Base-by-base conservation (phyloP, 2,329 filamentous ascomycete species). In the Stachybotrys chlorohalonatus region DNA sequence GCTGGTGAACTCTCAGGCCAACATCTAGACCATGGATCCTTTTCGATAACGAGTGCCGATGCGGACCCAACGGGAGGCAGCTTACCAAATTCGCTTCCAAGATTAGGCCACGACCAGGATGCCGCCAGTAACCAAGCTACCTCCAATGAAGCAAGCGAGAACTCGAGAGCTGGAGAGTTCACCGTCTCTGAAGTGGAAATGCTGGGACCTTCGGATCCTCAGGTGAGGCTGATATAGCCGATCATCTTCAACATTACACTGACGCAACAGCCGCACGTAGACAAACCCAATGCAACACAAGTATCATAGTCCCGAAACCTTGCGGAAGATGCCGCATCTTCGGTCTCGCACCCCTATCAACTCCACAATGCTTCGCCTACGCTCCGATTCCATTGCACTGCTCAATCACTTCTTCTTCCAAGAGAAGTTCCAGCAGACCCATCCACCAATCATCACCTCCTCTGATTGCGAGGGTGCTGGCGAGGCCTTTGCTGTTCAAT, bases 391-490 rank as follows among this genome's bases (percentile, higher is more conserved):
- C 61, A 87, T 91, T 58, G 82, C 85, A 51, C 80, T 85, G 50
- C 70, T 95, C 48, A 89, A 84, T 53, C 80, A 80, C 50, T 93
- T 91, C 71, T 96, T 97, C 71, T 79, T 81, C 50, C 72, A 76
- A 31, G 79, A 83, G 56, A 78, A 83, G 54, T 93, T 89, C 64
- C 80, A 89, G 56, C 88, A 97, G 71, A 90, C 89, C 7, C 93
- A 97, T 62, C 90, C 94, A 5, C 94, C 94, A 5, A 85, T 97
- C 64, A 89, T 99, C 64, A 97, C 94, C 1, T 96, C 93, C 0
- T 96, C 93, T 0, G 94, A 99, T 65, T 99, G 94, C 65, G 94
- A 99, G 74, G 94, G 94, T 5, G 94, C 92, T 2, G 94, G 94
- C 0, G 92, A 97, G 68, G 93, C 95, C 16, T 99, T 99, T 65